Evolutionary conservation across 2,329 filamentous ascomycete species (phyloP), one percentile per base, ranked within the genome.

Genomic region (Aspergillus aculeatus): DNA sequence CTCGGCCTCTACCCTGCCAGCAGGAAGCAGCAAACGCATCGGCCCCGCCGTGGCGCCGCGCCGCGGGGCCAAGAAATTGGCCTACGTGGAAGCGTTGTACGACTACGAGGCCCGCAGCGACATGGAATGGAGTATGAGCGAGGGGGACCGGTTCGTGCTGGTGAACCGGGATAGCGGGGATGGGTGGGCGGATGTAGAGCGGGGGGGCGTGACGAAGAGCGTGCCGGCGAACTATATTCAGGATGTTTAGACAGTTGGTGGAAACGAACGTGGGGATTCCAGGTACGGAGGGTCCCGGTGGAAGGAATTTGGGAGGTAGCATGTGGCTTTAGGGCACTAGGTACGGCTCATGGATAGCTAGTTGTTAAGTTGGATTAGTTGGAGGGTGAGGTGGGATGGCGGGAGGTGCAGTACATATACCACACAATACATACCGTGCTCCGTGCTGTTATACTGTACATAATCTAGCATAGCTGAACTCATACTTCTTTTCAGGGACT

Each of bases 151-250:
- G 54, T 96, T 99, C 70, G 92, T 99, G 44, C 81, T 99, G 32
- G 87, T 97, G 62, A 92, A 88, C 69, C 88, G 91, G 58, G 94
- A 98, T 72, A 84, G 88, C 0, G 95, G 95, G 1, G 95, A 98
- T 78, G 95, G 95, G 0, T 99, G 95, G 95, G 91, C 89, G 29
- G 95, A 98, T 79, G 95, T 99, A 19, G 95, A 98, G 80, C 92
- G 91, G 76, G 92, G 91, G 19, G 93, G 93, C 1, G 81, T 87
- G 47, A 91, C 88, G 52, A 93, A 88, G 72, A 96, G 92, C 74
- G 95, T 99, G 56, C 95, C 95, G 50, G 93, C 93, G 41, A 96
- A 92, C 75, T 99, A 98, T 80, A 85, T 98, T 61, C 89, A 92
- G 77, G 85, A 89, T 70, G 86, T 91, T 54, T 89, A 69, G 62